Conservation (phyloP, 768 basidiomycete genomes). For the Boletus patriciae region DNA sequence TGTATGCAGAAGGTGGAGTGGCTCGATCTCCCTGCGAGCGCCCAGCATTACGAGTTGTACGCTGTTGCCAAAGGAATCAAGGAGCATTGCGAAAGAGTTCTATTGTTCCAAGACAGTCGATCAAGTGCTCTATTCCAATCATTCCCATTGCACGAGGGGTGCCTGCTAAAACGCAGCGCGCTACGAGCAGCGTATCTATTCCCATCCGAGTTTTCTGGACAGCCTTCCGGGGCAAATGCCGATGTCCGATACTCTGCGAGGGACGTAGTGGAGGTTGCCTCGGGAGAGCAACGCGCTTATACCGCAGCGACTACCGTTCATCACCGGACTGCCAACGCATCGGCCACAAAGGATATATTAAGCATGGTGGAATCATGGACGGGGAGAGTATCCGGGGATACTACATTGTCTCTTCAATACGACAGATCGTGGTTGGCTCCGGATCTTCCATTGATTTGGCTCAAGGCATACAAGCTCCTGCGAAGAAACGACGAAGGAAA, state of each 20-base stretch:
- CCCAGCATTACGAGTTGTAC: conserved; percentile 36
- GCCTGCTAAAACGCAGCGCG: conserved; percentile 21
- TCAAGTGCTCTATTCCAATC: background rate
- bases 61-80: conserved; percentile 30
- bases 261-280: too few relatives aligned
- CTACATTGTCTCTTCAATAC: conserved; percentile 23
- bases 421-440: conserved; percentile 30
- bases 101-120: conserved; percentile 8
- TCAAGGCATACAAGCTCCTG: conserved; percentile 31
- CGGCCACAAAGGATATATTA: background rate
- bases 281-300: too few relatives aligned
- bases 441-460: conserved; percentile 23
- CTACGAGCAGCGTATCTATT: too few relatives aligned
- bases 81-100: conserved; percentile 21
- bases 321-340: background rate
- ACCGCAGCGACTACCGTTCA: background rate
- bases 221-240: conserved; percentile 16
- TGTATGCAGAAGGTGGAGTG: conserved; percentile 43
- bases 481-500: conserved; percentile 12
- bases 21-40: conserved; percentile 23
- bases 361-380: conserved; percentile 13
- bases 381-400: background rate
- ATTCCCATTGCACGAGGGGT: conserved; percentile 5
- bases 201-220: too few relatives aligned
- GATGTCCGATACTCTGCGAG: too few relatives aligned